A percentile compares a stretch with the other conserved stretches of the same genome.
phyloP scores from a whole-genome alignment of 2,329 filamentous ascomycete genomes.

The Botrytis galanthina region DNA sequence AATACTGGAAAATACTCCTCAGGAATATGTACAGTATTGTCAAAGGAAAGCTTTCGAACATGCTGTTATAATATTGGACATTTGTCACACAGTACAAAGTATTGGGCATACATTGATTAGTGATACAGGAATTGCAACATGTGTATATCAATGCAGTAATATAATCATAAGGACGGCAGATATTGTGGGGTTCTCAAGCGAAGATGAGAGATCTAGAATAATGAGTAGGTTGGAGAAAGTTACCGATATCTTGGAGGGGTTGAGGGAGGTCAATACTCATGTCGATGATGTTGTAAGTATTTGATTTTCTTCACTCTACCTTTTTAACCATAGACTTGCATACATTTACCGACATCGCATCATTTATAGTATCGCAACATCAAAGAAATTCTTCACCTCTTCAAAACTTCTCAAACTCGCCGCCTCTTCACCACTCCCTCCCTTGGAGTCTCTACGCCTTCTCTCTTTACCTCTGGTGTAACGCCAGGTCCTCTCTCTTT shows the following conservation, averaged over 20 bases:
- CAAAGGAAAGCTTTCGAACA: conserved; percentile 18
- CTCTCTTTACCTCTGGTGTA: background rate
- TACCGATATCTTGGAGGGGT: conserved; percentile 10
- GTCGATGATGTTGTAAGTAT: conserved; percentile 18
- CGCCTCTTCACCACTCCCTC: background rate
- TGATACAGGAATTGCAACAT: conserved; percentile 13
- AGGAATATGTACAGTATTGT: conserved; percentile 13
- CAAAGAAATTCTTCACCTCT: conserved; percentile 11
- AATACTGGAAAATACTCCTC: background rate
- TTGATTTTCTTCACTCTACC: background rate
- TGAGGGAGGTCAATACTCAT: conserved; percentile 16
- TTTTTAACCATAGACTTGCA: too few relatives aligned
- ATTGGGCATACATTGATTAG: conserved; percentile 18
- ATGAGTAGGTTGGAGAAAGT: conserved; percentile 2
- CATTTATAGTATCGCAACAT: conserved; percentile 5
- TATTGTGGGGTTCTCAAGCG: conserved; percentile 7
- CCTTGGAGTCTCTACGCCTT: background rate
- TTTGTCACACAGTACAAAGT: conserved; percentile 17
- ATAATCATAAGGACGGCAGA: conserved; percentile 13
- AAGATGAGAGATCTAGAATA: conserved; percentile 8
- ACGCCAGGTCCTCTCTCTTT: background rate
- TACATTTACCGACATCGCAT: background rate
- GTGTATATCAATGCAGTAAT: conserved; percentile 18
- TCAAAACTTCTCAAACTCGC: background rate
- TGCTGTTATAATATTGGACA: conserved; percentile 12